Percentiles rank a stretch among this genome's conserved stretches.
These are phyloP conservation scores for Botryosphaeria dothidea DNA, from an alignment of 2,329 filamentous ascomycete species.

Conservation along the genomic window DNA sequence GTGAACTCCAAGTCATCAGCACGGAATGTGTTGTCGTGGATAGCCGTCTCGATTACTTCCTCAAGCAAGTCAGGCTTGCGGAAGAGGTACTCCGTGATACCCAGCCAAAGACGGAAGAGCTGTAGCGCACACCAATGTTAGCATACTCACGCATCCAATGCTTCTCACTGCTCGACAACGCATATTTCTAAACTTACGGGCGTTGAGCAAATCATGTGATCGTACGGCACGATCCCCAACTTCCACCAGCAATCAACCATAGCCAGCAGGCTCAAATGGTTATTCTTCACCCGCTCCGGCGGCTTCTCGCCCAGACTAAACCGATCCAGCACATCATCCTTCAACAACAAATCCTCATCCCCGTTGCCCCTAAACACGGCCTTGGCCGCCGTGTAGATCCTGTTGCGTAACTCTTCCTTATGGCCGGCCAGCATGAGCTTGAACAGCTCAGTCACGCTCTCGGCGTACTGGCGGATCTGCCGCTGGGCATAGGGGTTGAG, in stretches of 20 bases:
- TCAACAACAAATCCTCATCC: slow-evolving; percentile 65
- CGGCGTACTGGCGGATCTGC: slow-evolving; percentile 93
- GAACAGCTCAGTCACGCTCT: slow-evolving; percentile 89
- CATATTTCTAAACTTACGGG: slow-evolving; percentile 56
- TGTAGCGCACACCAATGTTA: slow-evolving; percentile 29
- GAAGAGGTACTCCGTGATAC: slow-evolving; percentile 96
- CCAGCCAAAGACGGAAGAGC: slow-evolving; percentile 93
- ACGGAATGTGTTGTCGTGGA: slow-evolving; percentile 89
- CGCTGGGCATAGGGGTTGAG: slow-evolving; percentile 89
- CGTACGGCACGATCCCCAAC: slow-evolving; percentile 90
- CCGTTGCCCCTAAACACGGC: slow-evolving; percentile 64
- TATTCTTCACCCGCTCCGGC: slow-evolving; percentile 76
- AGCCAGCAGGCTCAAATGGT: slow-evolving; percentile 86
- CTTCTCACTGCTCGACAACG: not conserved
- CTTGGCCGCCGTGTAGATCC: slow-evolving; percentile 79
- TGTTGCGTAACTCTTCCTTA: slow-evolving; percentile 67
- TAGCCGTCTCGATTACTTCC: slow-evolving; percentile 79
- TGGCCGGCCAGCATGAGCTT: slow-evolving; percentile 95
- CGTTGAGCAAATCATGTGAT: slow-evolving; percentile 99
- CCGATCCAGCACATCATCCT: slow-evolving; percentile 79
- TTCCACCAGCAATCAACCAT: slow-evolving; percentile 99
- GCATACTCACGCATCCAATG: slow-evolving; percentile 12
- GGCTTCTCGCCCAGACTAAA: slow-evolving; percentile 78
- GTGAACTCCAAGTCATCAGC: slow-evolving; percentile 96
- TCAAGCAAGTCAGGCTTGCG: slow-evolving; percentile 78